Percentiles rank a stretch among this genome's conserved stretches.
Conservation (phyloP, 2,329 filamentous ascomycete species). For the Gaeumannomyces tritici region DNA sequence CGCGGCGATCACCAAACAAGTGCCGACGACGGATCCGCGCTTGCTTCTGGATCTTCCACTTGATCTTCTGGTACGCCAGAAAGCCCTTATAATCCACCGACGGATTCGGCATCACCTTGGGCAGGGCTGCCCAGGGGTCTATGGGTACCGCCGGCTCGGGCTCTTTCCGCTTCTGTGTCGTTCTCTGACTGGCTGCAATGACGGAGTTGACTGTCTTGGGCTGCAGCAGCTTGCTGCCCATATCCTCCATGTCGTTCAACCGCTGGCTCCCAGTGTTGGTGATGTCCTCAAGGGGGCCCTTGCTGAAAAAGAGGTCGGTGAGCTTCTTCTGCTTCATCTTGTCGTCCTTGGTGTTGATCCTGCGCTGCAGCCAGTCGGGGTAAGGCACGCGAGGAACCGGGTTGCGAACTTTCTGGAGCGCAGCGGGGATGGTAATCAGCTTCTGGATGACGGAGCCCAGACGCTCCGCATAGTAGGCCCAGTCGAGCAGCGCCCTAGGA, state of each 20-base stretch:
- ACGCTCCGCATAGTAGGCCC: slow-evolving; percentile 95
- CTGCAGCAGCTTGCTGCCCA: slow-evolving; percentile 56
- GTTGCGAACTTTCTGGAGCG: slow-evolving; percentile 88
- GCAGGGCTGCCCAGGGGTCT: slow-evolving; percentile 76
- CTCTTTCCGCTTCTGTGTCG: slow-evolving; percentile 62
- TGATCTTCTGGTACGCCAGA: slow-evolving; percentile 90
- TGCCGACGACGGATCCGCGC: slow-evolving; percentile 78
- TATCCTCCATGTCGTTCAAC: slow-evolving; percentile 71
- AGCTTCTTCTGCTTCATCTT: slow-evolving; percentile 98
- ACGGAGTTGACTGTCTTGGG: slow-evolving; percentile 47
- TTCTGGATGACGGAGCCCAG: slow-evolving; percentile 97
- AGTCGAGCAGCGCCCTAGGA: slow-evolving; percentile 81
- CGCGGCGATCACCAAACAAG: slow-evolving; percentile 78
- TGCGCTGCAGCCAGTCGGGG: slow-evolving; percentile 90
- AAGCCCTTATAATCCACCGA: slow-evolving; percentile 82
- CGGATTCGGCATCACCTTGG: slow-evolving; percentile 73
- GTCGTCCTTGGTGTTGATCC: slow-evolving; percentile 93
- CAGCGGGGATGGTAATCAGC: slow-evolving; percentile 94
- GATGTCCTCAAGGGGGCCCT: slow-evolving; percentile 65
- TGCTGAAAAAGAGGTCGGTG: slow-evolving; percentile 74
- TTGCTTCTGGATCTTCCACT: slow-evolving; percentile 97
- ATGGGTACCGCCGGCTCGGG: slow-evolving; percentile 45
- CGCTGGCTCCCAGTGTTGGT: slow-evolving; percentile 49
- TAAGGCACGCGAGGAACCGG: slow-evolving; percentile 89
- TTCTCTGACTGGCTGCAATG: slow-evolving; percentile 46